These are phyloP conservation scores for Malus asiatica DNA, from an alignment of 306 rosid species.

Conservation along the genomic window DNA sequence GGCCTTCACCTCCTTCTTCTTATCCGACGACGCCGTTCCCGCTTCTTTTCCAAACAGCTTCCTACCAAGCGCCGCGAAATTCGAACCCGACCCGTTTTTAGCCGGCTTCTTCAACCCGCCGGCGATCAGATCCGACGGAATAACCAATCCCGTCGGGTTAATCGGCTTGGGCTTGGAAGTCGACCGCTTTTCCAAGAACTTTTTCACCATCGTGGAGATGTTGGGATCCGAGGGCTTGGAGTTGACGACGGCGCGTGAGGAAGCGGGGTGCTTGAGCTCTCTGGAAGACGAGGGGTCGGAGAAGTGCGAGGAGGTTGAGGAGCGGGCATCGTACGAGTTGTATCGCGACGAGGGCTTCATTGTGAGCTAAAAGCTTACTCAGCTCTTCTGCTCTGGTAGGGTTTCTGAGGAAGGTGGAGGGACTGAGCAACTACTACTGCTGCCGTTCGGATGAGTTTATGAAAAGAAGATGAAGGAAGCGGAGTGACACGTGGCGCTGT, in stretches of 20 bases:
- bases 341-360: constrained; percentile 70
- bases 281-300: constrained; percentile 76
- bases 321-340: constrained; percentile 67
- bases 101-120: constrained; percentile 66
- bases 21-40: constrained; percentile 15
- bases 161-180: constrained; percentile 24
- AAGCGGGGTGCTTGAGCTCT: constrained; percentile 28
- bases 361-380: constrained; percentile 26
- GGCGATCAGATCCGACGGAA: constrained; percentile 59
- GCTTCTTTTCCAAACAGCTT: constrained; percentile 67
- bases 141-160: constrained; percentile 27
- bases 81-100: constrained; percentile 43
- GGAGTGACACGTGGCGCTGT: constrained; percentile 42
- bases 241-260: constrained; percentile 59
- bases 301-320: constrained; percentile 64
- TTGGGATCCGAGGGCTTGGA: constrained; percentile 54
- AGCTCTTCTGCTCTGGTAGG: not conserved
- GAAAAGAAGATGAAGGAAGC: not conserved
- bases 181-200: constrained; percentile 55
- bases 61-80: constrained; percentile 53
- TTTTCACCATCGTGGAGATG: constrained; percentile 66
- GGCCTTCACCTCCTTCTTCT: constrained; percentile 64
- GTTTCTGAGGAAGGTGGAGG: not conserved
- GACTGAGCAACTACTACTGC: not conserved
- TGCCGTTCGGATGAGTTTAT: not conserved